These are phyloP conservation scores for Ceratobasidium sp. DNA, from an alignment of 1,284 basidiomycete species.

Conservation along the genomic window DNA sequence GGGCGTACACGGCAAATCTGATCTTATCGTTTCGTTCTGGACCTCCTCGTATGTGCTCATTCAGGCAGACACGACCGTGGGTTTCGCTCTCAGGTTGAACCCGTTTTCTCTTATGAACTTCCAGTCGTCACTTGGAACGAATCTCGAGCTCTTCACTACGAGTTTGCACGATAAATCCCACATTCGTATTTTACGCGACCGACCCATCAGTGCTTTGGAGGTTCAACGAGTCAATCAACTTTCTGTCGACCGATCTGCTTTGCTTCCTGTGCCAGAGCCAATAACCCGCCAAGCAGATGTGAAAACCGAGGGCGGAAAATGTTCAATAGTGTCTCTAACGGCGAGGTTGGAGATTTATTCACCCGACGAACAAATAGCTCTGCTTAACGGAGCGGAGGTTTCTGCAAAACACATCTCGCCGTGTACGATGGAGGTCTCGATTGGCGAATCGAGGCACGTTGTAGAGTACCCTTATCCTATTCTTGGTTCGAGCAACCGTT, in stretches of 20 bases:
- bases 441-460: conserved; percentile 54
- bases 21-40: conserved; percentile 30
- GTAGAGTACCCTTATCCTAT: conserved; percentile 60
- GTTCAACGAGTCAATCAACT: no score
- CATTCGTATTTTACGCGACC: no score
- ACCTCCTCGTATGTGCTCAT: background rate
- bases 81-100: background rate
- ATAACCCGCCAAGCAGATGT: conserved; percentile 51
- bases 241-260: background rate
- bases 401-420: conserved; percentile 56
- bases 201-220: no score
- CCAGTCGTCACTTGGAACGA: no score
- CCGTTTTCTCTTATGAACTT: no score
- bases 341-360: conserved; percentile 54
- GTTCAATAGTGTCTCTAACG: conserved; percentile 56
- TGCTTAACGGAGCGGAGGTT: conserved; percentile 51
- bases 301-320: background rate
- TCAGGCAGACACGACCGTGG: background rate
- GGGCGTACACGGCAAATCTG: conserved; percentile 1
- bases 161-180: no score
- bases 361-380: conserved; percentile 54
- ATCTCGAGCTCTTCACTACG: no score
- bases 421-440: conserved; percentile 55
- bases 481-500: conserved; percentile 56
- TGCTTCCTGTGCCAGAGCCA: conserved; percentile 50